Percentiles rank a stretch among this genome's conserved stretches.
Conservation (phyloP, 148 eudicot genomes). For the Pouteria glomerata region DNA sequence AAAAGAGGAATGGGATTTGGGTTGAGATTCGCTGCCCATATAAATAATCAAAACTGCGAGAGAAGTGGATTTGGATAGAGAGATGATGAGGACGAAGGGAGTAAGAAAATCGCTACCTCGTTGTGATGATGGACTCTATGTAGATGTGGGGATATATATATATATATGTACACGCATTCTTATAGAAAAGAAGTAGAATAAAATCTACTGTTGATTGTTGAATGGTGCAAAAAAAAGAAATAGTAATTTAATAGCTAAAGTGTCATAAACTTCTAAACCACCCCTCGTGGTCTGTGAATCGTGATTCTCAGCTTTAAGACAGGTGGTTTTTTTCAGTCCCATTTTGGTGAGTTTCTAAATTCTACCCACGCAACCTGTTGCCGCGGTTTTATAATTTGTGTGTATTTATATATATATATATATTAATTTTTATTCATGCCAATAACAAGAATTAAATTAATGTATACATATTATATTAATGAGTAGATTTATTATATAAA, state of each 20-base stretch:
- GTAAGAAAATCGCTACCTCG: not conserved
- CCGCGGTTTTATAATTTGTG: no score
- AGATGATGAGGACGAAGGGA: not conserved
- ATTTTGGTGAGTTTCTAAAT: not conserved
- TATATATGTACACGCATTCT: not conserved
- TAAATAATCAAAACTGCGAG: not conserved
- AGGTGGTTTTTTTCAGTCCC: not conserved
- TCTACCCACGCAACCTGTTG: no score
- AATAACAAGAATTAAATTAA: no score
- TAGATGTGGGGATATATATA: not conserved
- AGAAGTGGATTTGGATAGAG: not conserved
- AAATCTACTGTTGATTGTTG: conserved; percentile 2
- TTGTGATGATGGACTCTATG: no score
- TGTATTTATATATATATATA: no score
- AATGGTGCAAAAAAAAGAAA: not conserved
- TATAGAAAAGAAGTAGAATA: not conserved
- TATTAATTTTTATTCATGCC: no score
- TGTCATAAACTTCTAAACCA: not conserved
- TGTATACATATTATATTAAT: no score
- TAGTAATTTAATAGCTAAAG: conserved; percentile 1
- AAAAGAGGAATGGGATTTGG: conserved; percentile 1
- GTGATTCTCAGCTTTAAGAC: conserved; percentile 5
- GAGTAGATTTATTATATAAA: no score
- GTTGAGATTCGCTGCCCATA: conserved; percentile 6
- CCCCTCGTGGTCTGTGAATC: not conserved